Evolutionary conservation across 164 flowering plant species (phyloP), one percentile per base, ranked within the genome.

Genomic region (Chimonanthus praecox): DNA sequence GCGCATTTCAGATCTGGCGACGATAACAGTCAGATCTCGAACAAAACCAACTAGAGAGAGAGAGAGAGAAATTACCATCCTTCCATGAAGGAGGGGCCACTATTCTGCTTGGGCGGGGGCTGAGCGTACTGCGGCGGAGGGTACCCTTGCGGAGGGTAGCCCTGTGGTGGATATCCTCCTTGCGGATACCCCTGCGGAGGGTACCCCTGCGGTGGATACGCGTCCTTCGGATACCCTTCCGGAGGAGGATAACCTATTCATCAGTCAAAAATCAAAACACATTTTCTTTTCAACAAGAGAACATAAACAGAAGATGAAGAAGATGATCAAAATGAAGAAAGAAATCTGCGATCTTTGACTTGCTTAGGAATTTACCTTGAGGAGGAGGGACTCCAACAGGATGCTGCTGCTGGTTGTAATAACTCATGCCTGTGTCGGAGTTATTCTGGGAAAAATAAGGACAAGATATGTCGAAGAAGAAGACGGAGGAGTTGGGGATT

Each of bases 301-400:
- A 2, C 21, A n/a, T 7, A 11, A 58, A 74, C 15, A 4, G 62
- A 64, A 62, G 2, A 48, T 48, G 6, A 21, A 74, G 16, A 76
- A 48, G 20, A 43, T 4, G 3, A 20, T 4, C 46, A n/a, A 50
- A 60, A 9, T 9, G 51, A 20, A 3, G 3, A 45, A 58, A 58
- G 21, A 21, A 47, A 7, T 47, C 48, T 4, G 47, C 3, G 70
- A 20, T 11, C 33, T 33, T 33, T 33, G 33, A 33, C 33, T 33
- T 33, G 33, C 33, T 33, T 33, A 33, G 33, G 33, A 33, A 33
- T 46, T 65, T n/a, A 89, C 97, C 97, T 90, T 92, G 97, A 43
- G 91, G 91, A 71, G 97, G 96, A 66, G 97, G 96, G 43, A 81
- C 95, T 10, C 97, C 97, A 49, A 91, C 91, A 4, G 97, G 96